These are phyloP conservation scores for Aspergillus ruber DNA, from an alignment of 2,329 filamentous ascomycete genomes.

Conservation along the genomic window DNA sequence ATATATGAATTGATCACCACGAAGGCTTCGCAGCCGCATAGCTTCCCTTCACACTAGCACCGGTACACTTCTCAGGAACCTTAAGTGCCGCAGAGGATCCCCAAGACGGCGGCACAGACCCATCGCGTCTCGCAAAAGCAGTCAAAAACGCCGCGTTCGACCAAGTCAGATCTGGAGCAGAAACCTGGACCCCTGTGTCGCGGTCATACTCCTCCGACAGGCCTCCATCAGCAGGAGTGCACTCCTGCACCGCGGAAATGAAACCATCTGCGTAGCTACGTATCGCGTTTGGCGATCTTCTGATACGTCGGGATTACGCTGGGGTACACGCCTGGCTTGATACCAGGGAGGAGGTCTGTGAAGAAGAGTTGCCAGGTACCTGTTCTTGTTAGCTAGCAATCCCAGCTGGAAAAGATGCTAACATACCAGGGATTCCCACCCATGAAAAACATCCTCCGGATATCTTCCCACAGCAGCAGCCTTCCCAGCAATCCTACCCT, in stretches of 20 bases:
- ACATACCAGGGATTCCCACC: slow-evolving; percentile 73
- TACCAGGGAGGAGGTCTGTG: slow-evolving; percentile 52
- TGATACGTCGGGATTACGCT: slow-evolving; percentile 49
- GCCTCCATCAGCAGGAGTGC: slow-evolving; percentile 14
- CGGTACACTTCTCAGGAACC: neutral
- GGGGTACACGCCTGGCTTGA: slow-evolving; percentile 57
- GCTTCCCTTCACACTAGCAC: neutral
- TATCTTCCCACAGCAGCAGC: slow-evolving; percentile 52
- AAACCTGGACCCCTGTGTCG: slow-evolving; percentile 9
- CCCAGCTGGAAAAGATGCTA: slow-evolving; percentile 19
- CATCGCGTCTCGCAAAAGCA: slow-evolving; percentile 9
- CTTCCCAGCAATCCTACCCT: slow-evolving; percentile 13
- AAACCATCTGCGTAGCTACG: slow-evolving; percentile 56
- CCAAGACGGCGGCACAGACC: slow-evolving; percentile 15
- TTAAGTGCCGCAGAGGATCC: slow-evolving; percentile 7
- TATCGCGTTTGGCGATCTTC: slow-evolving; percentile 51
- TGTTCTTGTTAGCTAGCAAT: slow-evolving; percentile 1
- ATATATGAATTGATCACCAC: neutral
- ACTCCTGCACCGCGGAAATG: slow-evolving; percentile 34
- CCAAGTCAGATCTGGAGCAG: slow-evolving; percentile 16
- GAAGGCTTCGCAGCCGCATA: slow-evolving; percentile 1
- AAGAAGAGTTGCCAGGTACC: slow-evolving; percentile 60
- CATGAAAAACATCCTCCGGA: slow-evolving; percentile 63
- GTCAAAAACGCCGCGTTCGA: slow-evolving; percentile 17
- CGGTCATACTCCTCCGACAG: slow-evolving; percentile 33